These are phyloP conservation scores for Luffa acutangula DNA, from an alignment of 306 rosid genomes.

Conservation along the genomic window DNA sequence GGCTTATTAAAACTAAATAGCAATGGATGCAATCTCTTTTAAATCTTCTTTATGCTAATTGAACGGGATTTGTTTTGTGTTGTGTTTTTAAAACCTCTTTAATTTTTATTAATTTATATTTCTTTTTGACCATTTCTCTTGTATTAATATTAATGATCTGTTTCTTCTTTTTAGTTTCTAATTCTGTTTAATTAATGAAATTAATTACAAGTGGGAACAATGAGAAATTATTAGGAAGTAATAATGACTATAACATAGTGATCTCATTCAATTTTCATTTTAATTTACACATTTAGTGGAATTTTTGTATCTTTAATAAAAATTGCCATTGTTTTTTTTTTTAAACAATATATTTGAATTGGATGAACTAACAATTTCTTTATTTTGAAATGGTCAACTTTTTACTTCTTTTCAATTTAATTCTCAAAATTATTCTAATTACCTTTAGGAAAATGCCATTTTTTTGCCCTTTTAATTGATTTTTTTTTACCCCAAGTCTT, in stretches of 20 bases:
- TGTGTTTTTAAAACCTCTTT: background rate
- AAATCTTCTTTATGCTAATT: background rate
- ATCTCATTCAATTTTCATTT: background rate
- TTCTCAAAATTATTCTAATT: background rate
- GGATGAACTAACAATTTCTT: background rate
- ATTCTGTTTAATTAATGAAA: background rate
- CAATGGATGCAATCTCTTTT: background rate
- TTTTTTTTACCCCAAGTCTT: background rate
- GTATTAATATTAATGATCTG: background rate
- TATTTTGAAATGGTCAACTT: background rate
- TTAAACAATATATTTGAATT: background rate
- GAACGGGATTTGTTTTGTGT: background rate
- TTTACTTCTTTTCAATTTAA: background rate
- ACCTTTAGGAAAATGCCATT: background rate
- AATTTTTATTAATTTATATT: background rate
- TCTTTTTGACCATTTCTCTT: background rate
- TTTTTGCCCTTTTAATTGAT: too few relatives aligned
- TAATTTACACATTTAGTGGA: background rate
- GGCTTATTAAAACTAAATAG: background rate
- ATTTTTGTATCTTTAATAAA: background rate
- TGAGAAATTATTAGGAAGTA: background rate
- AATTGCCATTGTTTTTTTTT: background rate
- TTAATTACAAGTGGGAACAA: background rate
- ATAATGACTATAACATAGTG: background rate
- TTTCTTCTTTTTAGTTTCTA: background rate